Evolutionary conservation across 192 early-diverging fungal genomes (phyloP).

Genomic region (Umbelopsis ramanniana): DNA sequence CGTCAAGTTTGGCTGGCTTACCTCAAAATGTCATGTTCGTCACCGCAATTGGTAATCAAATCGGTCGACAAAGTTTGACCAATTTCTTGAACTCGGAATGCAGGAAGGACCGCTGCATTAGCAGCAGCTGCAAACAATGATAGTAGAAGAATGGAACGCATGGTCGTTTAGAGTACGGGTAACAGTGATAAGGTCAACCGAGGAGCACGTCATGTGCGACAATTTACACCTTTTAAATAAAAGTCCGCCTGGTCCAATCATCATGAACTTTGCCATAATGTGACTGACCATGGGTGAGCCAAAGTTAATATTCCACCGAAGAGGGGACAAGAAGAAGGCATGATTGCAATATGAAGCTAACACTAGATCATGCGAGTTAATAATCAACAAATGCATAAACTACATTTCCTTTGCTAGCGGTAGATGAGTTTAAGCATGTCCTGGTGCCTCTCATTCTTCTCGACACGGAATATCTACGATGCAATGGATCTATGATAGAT

Average conservation of each 20-base stretch:
- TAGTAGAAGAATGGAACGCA: constrained; percentile 9
- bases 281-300: not conserved
- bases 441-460: too few species aligned
- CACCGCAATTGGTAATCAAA: constrained; percentile 37
- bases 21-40: constrained; percentile 33
- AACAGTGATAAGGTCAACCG: not conserved
- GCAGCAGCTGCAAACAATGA: constrained; percentile 10
- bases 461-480: too few species aligned
- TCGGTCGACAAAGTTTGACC: constrained; percentile 22
- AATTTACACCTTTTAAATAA: not conserved
- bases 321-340: too few species aligned
- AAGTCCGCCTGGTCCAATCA: constrained; percentile 16
- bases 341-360: too few species aligned
- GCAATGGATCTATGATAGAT: too few species aligned
- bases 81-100: constrained; percentile 9
- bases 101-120: constrained; percentile 7
- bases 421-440: too few species aligned
- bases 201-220: constrained; percentile 11
- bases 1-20: constrained; percentile 6
- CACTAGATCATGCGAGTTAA: too few species aligned
- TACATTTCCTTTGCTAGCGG: too few species aligned
- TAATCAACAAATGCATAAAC: too few species aligned
- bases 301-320: too few species aligned
- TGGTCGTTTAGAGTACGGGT: not conserved
- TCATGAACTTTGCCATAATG: not conserved